Percentiles rank a stretch among this genome's conserved stretches.
These are phyloP conservation scores for Pelargonium myrrhifolium DNA, from an alignment of 441 rosid species.

Conservation along the genomic window DNA sequence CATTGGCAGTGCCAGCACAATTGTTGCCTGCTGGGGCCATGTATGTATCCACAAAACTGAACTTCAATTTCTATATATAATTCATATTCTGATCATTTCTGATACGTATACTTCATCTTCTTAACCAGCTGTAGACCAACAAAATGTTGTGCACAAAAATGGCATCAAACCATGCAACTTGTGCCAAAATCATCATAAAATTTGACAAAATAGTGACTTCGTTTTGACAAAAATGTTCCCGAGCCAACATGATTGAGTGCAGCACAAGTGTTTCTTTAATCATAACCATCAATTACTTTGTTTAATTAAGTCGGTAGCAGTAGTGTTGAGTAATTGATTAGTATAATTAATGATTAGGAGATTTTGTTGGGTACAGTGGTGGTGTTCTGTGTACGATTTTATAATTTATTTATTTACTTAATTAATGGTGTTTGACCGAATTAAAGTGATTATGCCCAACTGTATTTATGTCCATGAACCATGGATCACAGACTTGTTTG, in stretches of 20 bases:
- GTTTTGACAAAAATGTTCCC: neutral
- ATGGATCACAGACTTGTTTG: neutral
- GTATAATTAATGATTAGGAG: too few relatives aligned
- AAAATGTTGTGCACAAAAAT: neutral
- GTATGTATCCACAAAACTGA: neutral
- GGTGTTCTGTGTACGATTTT: too few relatives aligned
- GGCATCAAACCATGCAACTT: too few relatives aligned
- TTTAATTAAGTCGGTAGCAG: neutral
- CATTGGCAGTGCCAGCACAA: neutral
- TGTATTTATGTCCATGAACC: neutral
- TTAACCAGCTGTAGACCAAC: neutral
- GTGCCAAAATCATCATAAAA: too few relatives aligned
- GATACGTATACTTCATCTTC: neutral
- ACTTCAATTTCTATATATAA: neutral
- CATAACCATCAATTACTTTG: neutral
- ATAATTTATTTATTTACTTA: neutral
- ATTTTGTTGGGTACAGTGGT: too few relatives aligned
- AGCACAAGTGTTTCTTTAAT: neutral
- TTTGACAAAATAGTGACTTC: neutral
- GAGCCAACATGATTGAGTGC: neutral
- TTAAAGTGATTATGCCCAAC: neutral
- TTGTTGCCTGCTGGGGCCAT: constrained; percentile 1
- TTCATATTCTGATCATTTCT: neutral
- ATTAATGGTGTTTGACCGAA: neutral
- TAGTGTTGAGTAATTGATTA: too few relatives aligned